Percentiles rank a stretch among this genome's conserved stretches.
Conservation (phyloP, 306 rosid genomes). For the Fragaria vesca region DNA sequence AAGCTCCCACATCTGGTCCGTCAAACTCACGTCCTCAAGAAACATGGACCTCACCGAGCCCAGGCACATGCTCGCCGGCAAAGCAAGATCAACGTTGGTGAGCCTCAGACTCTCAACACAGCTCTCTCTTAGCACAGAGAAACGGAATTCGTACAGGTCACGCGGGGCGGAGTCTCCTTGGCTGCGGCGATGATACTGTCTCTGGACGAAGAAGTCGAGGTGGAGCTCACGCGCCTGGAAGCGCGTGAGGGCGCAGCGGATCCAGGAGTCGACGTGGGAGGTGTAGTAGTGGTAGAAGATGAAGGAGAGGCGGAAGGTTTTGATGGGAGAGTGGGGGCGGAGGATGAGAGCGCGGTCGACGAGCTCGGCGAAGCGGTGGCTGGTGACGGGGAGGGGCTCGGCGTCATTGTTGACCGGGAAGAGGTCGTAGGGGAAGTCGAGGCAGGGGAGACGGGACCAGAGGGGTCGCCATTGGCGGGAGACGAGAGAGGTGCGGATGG, state of each 20-base stretch:
- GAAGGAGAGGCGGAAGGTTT: slow-evolving; percentile 12
- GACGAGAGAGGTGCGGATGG: neutral
- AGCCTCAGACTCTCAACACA: neutral
- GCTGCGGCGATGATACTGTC: neutral
- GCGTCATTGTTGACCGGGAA: neutral
- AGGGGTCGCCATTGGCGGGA: slow-evolving; percentile 8
- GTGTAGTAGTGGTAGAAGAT: neutral
- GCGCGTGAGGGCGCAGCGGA: slow-evolving; percentile 8
- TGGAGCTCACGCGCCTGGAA: neutral
- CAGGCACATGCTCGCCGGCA: neutral
- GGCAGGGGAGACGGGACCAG: neutral
- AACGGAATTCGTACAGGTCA: neutral
- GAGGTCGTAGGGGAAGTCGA: slow-evolving; percentile 11
- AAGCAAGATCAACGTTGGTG: neutral
- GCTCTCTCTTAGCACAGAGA: neutral
- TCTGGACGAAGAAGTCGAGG: slow-evolving; percentile 17
- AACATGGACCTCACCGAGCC: neutral
- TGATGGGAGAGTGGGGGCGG: neutral
- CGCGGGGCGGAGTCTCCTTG: neutral
- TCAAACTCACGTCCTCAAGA: neutral
- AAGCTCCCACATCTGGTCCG: neutral
- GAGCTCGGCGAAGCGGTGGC: slow-evolving; percentile 6
- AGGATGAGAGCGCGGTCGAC: slow-evolving; percentile 1
- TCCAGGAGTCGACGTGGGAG: slow-evolving; percentile 18
- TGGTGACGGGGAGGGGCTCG: neutral